Base-by-base conservation (phyloP, 2,329 filamentous ascomycete species). In the Rhexocercosporidium sp. region DNA sequence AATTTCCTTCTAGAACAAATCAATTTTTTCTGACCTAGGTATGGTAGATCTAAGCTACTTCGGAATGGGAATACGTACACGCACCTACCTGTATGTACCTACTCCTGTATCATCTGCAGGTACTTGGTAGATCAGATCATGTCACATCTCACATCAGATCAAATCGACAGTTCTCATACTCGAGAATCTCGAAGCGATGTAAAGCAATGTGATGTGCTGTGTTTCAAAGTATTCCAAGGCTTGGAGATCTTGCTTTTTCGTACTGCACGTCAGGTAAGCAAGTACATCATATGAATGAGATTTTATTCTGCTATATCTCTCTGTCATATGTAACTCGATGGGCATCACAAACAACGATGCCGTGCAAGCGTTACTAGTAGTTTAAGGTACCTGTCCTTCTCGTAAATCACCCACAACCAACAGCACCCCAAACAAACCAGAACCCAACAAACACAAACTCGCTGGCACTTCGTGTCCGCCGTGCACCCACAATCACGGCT, bases 1-100 rank as follows among this genome's bases (percentile, higher is more conserved):
- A 60, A 60, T 60, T 60, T 46, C 39, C 39, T 60, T 60, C 57
- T 60, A 46, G 57, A 60, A 60, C 22, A 46, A 27, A 3, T 60
- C 9, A 16, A n/a, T 47, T 3, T 44, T 27, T 59, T 18, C 25
- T n/a, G 37, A 29, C 11, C 57, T 37, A 20, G n/a, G 14, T 12
- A 44, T 44, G 8, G 14, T 18, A 16, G 12, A 18, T 44, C 9
- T 44, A 12, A 44, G 14, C 39, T 46, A 46, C 16, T 20, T 46
- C 4, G 18, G 44, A 31, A 31, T 31, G 29, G 29, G 29, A 31
- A 31, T 4, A 31, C 29, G 29, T 29, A n/a, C n/a, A n/a, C n/a
- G n/a, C n/a, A n/a, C n/a, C n/a, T n/a, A n/a, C n/a, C n/a, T n/a
- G n/a, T n/a, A n/a, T n/a, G n/a, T n/a, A n/a, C n/a, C n/a, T n/a